phyloP scores from a whole-genome alignment of 352 stramenopile species.

The Achlya hypogyna region DNA sequence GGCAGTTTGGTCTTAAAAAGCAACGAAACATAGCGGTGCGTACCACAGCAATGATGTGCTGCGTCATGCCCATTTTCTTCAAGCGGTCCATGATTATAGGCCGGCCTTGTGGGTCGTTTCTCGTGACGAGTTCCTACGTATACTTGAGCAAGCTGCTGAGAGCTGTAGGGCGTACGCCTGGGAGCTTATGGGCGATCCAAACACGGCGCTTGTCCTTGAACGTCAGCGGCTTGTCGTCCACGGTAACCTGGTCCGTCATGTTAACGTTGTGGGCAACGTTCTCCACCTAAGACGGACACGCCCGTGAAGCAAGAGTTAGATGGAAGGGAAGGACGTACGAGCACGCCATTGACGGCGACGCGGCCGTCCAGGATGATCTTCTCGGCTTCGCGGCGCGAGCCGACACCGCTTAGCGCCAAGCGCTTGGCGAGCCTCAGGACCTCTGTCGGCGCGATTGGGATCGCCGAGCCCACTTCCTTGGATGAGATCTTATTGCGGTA shows the following conservation, averaged over 20 bases:
- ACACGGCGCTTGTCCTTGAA: conserved; percentile 42
- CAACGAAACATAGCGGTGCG: conserved; percentile 1
- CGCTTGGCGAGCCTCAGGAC: conserved; percentile 64
- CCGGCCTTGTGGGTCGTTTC: conserved; percentile 62
- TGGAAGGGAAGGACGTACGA: conserved; percentile 24
- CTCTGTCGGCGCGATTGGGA: not conserved
- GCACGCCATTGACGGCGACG: conserved; percentile 66
- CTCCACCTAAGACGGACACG: not conserved
- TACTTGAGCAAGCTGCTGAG: not conserved
- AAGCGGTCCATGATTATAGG: conserved; percentile 86
- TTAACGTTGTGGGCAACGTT: conserved; percentile 56
- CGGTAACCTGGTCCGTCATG: conserved; percentile 39
- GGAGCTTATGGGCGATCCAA: conserved; percentile 84
- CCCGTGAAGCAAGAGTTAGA: not conserved
- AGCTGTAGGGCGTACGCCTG: conserved; percentile 44
- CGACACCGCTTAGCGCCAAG: conserved; percentile 72
- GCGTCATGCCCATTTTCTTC: conserved; percentile 58
- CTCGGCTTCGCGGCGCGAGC: conserved; percentile 76
- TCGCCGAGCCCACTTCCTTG: not conserved
- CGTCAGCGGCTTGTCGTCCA: conserved; percentile 44
- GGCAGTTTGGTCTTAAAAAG: not conserved
- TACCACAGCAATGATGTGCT: conserved; percentile 86
- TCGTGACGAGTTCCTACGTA: conserved; percentile 65
- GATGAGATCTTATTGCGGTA: not conserved
- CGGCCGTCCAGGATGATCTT: conserved; percentile 60